Base-by-base conservation (phyloP, 257 asterid genomes). In the Craterostigma plantagineum region DNA sequence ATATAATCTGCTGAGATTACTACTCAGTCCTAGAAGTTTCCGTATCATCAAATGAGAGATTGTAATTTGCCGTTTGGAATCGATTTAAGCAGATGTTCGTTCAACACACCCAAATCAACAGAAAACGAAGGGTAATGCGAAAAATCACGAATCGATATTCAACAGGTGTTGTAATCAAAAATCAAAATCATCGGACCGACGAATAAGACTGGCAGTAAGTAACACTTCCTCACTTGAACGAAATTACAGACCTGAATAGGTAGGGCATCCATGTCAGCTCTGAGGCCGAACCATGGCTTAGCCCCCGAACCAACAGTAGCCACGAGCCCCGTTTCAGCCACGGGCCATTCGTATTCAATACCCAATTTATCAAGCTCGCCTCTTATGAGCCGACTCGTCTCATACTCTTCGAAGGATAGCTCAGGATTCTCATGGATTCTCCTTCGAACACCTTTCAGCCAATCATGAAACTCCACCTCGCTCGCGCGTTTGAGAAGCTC, bases 241-340 rank as follows among this genome's bases (percentile, higher is more conserved):
- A n/a, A n/a, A n/a, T n/a, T n/a, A n/a, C n/a, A n/a, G n/a, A 46
- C 94, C 93, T 81, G 93, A 52, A 81, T 65, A 33, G 97, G 94
- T 3, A 86, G 82, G 39, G 87, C 96, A 58, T 86, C 94, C 96
- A 86, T 86, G 66, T 86, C 94, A 1, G 96, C 96, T 69, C 94
- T 59, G 16, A 86, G 84, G 18, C 59, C 78, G 52, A 86, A 67
- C 66, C 77, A 69, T 0, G 92, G 96, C 3, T 60, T 66, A 46
- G 30, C 58, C 0, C 87, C 94, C 13, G 94, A 76, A 14, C 97
- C 92, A 43, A 86, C 59, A 4, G 72, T 63, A 36, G 91, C 96
- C 48, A 86, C 76, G 33, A 85, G 46, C 10, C 97, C 97, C 18
- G 94, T 81, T 18, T 62, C 37, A 0, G 97, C 97, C 7, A 78